These are phyloP conservation scores for Coniferiporia weirii DNA, from an alignment of 1,284 basidiomycete species.

Conservation along the genomic window DNA sequence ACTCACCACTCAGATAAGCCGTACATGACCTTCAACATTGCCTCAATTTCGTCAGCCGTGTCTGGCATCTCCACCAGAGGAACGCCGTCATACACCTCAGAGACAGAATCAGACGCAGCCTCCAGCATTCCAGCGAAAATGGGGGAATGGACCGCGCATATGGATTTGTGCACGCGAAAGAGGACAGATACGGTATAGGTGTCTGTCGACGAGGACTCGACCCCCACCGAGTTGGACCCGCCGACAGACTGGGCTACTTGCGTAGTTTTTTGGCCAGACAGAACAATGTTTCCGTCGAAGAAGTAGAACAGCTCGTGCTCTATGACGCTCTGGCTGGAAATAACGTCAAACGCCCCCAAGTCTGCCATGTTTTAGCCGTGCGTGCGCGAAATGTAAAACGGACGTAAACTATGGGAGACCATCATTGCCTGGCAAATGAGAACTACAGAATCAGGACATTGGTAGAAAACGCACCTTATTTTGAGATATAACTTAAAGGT, in stretches of 20 bases:
- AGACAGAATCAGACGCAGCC: neutral
- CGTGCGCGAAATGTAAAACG: no score
- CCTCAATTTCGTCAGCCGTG: constrained; percentile 4
- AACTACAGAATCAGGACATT: no score
- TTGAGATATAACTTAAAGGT: no score
- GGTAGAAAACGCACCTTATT: no score
- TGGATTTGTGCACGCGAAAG: constrained; percentile 8
- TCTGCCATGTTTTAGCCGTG: neutral
- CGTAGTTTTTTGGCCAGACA: neutral
- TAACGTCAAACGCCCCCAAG: neutral
- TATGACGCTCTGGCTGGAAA: neutral
- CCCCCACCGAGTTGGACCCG: neutral
- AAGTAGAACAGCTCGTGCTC: neutral
- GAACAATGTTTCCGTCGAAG: constrained; percentile 5
- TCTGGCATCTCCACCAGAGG: constrained; percentile 5
- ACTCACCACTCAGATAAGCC: neutral
- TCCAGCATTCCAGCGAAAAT: neutral
- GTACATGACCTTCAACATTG: neutral
- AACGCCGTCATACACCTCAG: neutral
- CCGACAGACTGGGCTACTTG: neutral
- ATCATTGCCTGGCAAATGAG: no score
- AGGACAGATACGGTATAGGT: neutral
- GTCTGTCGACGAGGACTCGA: neutral
- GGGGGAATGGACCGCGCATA: neutral
- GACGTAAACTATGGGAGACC: no score